Evolutionary conservation across 345 rosid species (phyloP).

Genomic region (Salix dunnii): DNA sequence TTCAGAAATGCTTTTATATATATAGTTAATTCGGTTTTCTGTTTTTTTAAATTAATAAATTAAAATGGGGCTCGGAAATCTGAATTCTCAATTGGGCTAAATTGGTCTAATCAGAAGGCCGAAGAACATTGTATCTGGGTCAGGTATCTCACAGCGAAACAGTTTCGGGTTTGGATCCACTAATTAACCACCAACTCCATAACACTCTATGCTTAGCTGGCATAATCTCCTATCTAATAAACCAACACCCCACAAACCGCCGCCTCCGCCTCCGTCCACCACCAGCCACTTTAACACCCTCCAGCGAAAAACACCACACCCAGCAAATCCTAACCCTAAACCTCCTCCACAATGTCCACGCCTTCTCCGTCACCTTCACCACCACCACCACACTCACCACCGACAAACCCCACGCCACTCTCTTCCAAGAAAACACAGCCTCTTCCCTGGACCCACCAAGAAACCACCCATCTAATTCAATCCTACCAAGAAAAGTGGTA

Average conservation of each 20-base stretch:
- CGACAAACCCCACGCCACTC: conserved; percentile 4
- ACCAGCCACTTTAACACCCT: background rate
- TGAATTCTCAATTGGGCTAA: background rate
- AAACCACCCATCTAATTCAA: conserved; percentile 60
- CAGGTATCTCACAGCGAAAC: background rate
- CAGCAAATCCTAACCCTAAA: background rate
- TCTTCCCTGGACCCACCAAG: conserved; percentile 65
- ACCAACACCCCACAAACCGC: background rate
- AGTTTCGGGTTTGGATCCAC: conserved; percentile 2
- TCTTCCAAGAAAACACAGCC: conserved; percentile 49
- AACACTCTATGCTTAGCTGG: conserved; percentile 3
- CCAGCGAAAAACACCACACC: background rate
- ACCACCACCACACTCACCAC: conserved; percentile 1
- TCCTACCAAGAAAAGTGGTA: conserved; percentile 69
- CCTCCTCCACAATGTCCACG: background rate
- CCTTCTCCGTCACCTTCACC: conserved; percentile 13
- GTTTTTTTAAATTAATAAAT: too few species aligned
- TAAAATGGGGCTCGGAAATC: too few species aligned
- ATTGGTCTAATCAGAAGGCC: background rate
- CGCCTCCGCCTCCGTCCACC: background rate
- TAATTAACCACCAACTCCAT: background rate
- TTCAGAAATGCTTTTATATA: too few species aligned
- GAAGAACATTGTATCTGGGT: too few species aligned
- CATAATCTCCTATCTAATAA: background rate
- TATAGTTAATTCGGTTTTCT: too few species aligned